These are phyloP conservation scores for Kodamaea fungicola DNA, from an alignment of 1,139 yeast genomes.

Conservation along the genomic window DNA sequence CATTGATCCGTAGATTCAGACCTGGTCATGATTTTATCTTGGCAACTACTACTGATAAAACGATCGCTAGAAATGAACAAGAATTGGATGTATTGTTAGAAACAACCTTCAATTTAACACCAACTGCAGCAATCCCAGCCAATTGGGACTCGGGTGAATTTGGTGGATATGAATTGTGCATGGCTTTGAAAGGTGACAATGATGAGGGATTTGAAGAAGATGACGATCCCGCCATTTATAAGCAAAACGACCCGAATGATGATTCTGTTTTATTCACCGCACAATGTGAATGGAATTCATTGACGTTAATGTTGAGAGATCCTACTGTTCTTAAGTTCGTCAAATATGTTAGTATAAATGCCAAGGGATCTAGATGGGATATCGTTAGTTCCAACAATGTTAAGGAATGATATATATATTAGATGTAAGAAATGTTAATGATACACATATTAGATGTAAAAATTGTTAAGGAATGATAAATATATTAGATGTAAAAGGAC, in stretches of 20 bases:
- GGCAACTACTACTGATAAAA: slow-evolving; percentile 70
- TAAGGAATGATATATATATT: slow-evolving; percentile 14
- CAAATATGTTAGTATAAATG: slow-evolving; percentile 85
- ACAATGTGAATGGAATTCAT: slow-evolving; percentile 81
- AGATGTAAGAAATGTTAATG: neutral
- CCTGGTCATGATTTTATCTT: slow-evolving; percentile 93
- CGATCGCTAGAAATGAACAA: slow-evolving; percentile 32
- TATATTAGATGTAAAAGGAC: too few relatives aligned
- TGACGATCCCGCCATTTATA: slow-evolving; percentile 57
- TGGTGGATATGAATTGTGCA: slow-evolving; percentile 93
- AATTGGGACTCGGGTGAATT: slow-evolving; percentile 85
- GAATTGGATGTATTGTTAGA: slow-evolving; percentile 54
- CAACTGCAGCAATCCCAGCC: slow-evolving; percentile 48
- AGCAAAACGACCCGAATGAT: slow-evolving; percentile 55
- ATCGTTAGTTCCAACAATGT: slow-evolving; percentile 78
- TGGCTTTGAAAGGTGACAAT: slow-evolving; percentile 59
- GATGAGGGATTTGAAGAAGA: slow-evolving; percentile 35
- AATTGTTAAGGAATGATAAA: slow-evolving; percentile 34
- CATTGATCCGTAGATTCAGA: slow-evolving; percentile 79
- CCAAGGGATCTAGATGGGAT: slow-evolving; percentile 94
- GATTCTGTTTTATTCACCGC: slow-evolving; percentile 79
- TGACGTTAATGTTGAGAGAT: slow-evolving; percentile 78
- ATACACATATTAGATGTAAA: too few relatives aligned
- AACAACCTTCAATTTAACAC: slow-evolving; percentile 77
- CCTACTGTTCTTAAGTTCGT: slow-evolving; percentile 82